Conservation (phyloP, 495 filamentous ascomycete genomes). For the Amorphotheca resinae region DNA sequence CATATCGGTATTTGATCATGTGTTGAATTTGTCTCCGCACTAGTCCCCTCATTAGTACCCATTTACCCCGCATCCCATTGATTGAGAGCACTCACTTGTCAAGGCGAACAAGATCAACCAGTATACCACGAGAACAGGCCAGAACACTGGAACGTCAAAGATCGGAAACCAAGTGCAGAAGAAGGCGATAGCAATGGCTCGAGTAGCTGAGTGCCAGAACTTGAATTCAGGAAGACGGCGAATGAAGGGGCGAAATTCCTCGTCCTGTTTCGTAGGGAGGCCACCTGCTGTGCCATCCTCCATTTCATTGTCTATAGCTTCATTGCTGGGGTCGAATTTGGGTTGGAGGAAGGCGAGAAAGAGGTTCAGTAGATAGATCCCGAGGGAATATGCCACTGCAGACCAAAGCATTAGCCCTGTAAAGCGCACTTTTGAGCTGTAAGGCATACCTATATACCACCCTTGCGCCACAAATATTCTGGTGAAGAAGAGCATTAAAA, state of each 20-base stretch:
- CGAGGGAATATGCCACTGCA: slow-evolving; percentile 88
- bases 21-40: slow-evolving; percentile 98
- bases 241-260: slow-evolving; percentile 97
- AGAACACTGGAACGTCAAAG: slow-evolving; percentile 97
- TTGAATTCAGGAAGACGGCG: slow-evolving; percentile 95
- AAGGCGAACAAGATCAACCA: slow-evolving; percentile 92
- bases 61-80: background rate
- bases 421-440: background rate
- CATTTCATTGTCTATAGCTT: slow-evolving; percentile 80
- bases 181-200: slow-evolving; percentile 75
- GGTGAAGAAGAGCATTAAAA: slow-evolving; percentile 70
- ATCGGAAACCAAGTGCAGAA: slow-evolving; percentile 82
- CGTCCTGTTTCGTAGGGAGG: slow-evolving; percentile 86
- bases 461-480: slow-evolving; percentile 85
- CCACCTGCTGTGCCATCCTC: slow-evolving; percentile 73
- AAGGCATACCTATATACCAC: slow-evolving; percentile 87
- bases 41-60: slow-evolving; percentile 23
- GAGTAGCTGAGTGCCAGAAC: slow-evolving; percentile 94
- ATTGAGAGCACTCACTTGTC: slow-evolving; percentile 60
- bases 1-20: slow-evolving; percentile 99
- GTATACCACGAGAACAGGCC: slow-evolving; percentile 95
- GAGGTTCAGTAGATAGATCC: slow-evolving; percentile 97
- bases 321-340: slow-evolving; percentile 97
- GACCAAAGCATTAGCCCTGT: slow-evolving; percentile 1
- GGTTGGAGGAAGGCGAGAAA: slow-evolving; percentile 98